Percentiles rank a stretch among this genome's conserved stretches.
Evolutionary conservation across 139 green algal genomes (phyloP).

Genomic region (Haematococcus lacustris): DNA sequence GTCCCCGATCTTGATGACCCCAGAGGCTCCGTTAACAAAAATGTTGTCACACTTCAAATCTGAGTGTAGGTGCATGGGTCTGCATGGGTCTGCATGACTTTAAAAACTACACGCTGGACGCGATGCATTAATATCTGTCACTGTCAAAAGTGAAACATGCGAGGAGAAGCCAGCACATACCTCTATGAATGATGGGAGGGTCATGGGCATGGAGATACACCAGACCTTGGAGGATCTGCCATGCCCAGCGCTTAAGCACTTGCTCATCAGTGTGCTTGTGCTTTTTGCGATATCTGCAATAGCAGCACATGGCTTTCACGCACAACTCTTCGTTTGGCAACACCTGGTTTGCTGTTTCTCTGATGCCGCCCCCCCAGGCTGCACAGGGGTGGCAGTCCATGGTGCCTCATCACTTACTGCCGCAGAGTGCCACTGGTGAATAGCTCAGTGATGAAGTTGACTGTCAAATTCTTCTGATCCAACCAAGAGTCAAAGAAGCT

Average conservation of each 20-base stretch:
- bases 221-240: conserved; percentile 93
- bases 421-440: conserved; percentile 15
- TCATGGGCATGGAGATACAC: conserved; percentile 89
- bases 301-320: neutral
- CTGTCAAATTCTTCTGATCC: conserved; percentile 4
- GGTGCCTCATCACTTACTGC: conserved; percentile 21
- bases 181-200: conserved; percentile 43
- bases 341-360: neutral
- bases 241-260: conserved; percentile 85
- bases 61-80: neutral
- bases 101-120: too few species aligned
- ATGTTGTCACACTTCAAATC: conserved; percentile 32
- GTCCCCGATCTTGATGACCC: conserved; percentile 96
- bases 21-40: conserved; percentile 68
- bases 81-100: too few species aligned
- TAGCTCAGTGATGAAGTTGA: neutral
- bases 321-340: neutral
- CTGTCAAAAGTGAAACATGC: too few species aligned
- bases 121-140: too few species aligned
- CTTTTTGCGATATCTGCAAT: conserved; percentile 82
- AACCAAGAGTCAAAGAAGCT: conserved; percentile 32
- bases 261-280: conserved; percentile 87
- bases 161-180: too few species aligned
- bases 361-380: neutral
- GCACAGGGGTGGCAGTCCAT: neutral